Percentiles rank a stretch among this genome's conserved stretches.
phyloP scores from a whole-genome alignment of 2,329 filamentous ascomycete genomes.

The Dactylellina haptotyla region DNA sequence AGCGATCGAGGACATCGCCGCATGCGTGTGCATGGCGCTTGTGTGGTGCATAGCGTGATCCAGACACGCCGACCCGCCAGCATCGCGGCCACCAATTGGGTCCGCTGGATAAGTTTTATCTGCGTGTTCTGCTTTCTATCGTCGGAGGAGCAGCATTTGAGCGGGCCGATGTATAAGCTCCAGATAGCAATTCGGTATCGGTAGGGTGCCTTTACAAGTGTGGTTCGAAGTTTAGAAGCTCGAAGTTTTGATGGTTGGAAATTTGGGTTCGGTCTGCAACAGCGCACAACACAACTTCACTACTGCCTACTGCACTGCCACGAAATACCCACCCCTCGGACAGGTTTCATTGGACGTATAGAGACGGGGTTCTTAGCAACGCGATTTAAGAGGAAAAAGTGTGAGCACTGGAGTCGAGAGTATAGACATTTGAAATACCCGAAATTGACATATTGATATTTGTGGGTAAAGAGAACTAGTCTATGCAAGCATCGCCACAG shows the following conservation, averaged over 20 bases:
- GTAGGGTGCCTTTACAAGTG: too few species aligned
- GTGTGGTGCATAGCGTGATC: background rate
- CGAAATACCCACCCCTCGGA: too few species aligned
- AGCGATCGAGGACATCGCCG: background rate
- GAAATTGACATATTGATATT: too few species aligned
- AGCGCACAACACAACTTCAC: background rate
- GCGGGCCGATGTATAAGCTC: background rate
- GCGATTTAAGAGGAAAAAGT: too few species aligned
- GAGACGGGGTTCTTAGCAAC: too few species aligned
- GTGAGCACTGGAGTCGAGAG: too few species aligned
- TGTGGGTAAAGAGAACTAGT: too few species aligned
- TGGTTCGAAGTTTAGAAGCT: background rate
- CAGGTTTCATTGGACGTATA: too few species aligned
- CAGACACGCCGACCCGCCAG: slow-evolving; percentile 13
- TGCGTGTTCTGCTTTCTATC: background rate
- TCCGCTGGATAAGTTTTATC: background rate
- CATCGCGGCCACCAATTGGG: slow-evolving; percentile 8
- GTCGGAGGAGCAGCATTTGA: background rate
- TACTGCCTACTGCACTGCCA: too few species aligned
- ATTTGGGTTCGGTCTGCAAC: background rate
- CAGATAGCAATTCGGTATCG: too few species aligned
- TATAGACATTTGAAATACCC: too few species aligned
- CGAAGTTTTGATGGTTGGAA: background rate
- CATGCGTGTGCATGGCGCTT: background rate
- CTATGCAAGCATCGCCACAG: too few species aligned